These are phyloP conservation scores for Vitis cinerea DNA, from an alignment of 164 flowering plant species.

Conservation along the genomic window DNA sequence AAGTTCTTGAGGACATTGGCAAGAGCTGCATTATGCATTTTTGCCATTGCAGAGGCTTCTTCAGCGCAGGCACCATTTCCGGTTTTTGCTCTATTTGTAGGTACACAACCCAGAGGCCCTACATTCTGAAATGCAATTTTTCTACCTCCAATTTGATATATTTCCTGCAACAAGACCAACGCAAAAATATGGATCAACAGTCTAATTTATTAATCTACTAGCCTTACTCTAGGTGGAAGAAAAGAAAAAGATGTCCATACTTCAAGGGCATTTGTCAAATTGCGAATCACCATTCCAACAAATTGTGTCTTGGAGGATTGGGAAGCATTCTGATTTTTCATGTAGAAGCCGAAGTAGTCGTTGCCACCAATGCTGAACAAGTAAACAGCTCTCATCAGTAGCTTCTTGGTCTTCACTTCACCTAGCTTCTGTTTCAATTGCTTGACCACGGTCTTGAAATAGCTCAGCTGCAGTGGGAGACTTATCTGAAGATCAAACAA, in stretches of 20 bases:
- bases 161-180: slow-evolving; percentile 9
- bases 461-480: slow-evolving; percentile 18
- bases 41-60: not conserved
- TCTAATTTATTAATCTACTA: no score
- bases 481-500: not conserved
- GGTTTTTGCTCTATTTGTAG: not conserved
- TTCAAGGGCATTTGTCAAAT: slow-evolving; percentile 7
- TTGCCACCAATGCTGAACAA: slow-evolving; percentile 24
- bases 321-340: not conserved
- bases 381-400: slow-evolving; percentile 21
- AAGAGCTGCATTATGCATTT: slow-evolving; percentile 12
- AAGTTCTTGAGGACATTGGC: slow-evolving; percentile 1
- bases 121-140: slow-evolving; percentile 20
- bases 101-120: slow-evolving; percentile 21
- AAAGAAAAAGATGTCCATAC: not conserved
- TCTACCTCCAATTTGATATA: slow-evolving; percentile 26
- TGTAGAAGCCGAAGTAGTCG: slow-evolving; percentile 12
- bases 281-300: slow-evolving; percentile 19
- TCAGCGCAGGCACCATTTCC: slow-evolving; percentile 2
- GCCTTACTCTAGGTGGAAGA: no score
- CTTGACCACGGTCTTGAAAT: slow-evolving; percentile 15
- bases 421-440: slow-evolving; percentile 14
- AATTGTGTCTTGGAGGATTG: slow-evolving; percentile 4
- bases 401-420: slow-evolving; percentile 9
- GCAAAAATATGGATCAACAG: no score